Evolutionary conservation across 305 asterid genomes (phyloP), one percentile per base, ranked within the genome.

Genomic region (Fraxinus ornus): DNA sequence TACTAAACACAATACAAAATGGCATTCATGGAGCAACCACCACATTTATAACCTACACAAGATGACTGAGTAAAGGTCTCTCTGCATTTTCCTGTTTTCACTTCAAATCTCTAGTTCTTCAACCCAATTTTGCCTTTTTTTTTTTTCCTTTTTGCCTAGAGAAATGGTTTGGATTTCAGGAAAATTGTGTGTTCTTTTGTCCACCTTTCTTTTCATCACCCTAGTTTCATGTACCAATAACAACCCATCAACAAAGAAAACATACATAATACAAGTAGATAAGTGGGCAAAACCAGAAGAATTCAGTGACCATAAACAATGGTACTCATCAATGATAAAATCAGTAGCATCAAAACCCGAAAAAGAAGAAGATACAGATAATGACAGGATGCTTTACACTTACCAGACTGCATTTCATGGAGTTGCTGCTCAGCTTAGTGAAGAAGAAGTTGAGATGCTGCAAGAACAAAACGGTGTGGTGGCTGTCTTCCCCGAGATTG

Each of bases 371-470:
- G 73, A 64, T 26, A 74, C 49, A 7, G 85, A 13, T 0, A 88
- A 87, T 7, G 87, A 90, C 2, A 80, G 98, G 85, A 88, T 94
- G 9, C 52, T 95, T 49, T 95, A 95, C 93, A 88, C 60, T 49
- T 95, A 94, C 87, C 86, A 88, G 57, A 89, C 97, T 12, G 97
- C 98, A 19, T 91, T 95, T 41, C 97, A 95, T 62, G 99, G 99
- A 39, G 85, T 94, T 37, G 98, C 99, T 3, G 99, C 94, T 57
- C 91, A 75, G 52, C 90, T 95, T 3, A 89, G 82, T 10, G 87
- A 83, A 21, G 89, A 89, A 30, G 99, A 95, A 85, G 87, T 82
- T 12, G 85, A 82, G 22, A 83, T 9, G 5, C 79, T 95, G 5
- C 84, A 83, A 5, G 62, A n/a, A 22, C 85, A 82, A 47, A n/a